phyloP scores from a whole-genome alignment of 441 rosid species.

The Flueggea neowawraea region DNA sequence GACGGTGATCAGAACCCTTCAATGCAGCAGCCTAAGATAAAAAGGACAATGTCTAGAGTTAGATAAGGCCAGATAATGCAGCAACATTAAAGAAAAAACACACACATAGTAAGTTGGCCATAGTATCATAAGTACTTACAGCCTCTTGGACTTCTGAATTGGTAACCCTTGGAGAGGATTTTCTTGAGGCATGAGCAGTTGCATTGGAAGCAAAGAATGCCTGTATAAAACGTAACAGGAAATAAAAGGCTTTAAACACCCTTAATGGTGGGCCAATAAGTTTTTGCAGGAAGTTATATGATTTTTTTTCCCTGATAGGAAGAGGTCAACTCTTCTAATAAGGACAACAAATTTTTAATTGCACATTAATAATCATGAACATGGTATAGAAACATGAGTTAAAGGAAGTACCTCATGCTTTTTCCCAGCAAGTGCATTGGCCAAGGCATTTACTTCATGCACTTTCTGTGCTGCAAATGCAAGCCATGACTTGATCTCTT shows the following conservation, averaged over 20 bases:
- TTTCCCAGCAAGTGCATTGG: conserved; percentile 77
- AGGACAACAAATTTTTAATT: not conserved
- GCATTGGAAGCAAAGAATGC: conserved; percentile 73
- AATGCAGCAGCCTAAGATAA: conserved; percentile 77
- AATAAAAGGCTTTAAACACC: not conserved
- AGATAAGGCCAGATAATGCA: not conserved
- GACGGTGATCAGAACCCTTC: conserved; percentile 89
- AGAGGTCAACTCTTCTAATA: not conserved
- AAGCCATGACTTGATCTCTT: conserved; percentile 90
- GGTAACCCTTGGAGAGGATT: conserved; percentile 84
- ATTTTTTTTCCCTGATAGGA: too few relatives aligned
- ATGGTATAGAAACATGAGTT: too few relatives aligned
- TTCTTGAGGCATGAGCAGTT: conserved; percentile 84
- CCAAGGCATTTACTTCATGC: conserved; percentile 87
- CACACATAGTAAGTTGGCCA: too few relatives aligned
- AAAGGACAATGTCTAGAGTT: not conserved
- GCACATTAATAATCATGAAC: too few relatives aligned
- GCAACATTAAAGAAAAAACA: conserved; percentile 4
- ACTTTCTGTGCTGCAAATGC: conserved; percentile 98
- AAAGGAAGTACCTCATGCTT: conserved; percentile 61
- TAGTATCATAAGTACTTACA: too few relatives aligned
- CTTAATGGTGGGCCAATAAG: too few relatives aligned
- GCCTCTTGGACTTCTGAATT: conserved; percentile 93
- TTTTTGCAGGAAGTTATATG: too few relatives aligned
- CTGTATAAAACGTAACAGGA: conserved; percentile 24